These are phyloP conservation scores for Leccinum variicolor DNA, from an alignment of 768 basidiomycete genomes.

Conservation along the genomic window DNA sequence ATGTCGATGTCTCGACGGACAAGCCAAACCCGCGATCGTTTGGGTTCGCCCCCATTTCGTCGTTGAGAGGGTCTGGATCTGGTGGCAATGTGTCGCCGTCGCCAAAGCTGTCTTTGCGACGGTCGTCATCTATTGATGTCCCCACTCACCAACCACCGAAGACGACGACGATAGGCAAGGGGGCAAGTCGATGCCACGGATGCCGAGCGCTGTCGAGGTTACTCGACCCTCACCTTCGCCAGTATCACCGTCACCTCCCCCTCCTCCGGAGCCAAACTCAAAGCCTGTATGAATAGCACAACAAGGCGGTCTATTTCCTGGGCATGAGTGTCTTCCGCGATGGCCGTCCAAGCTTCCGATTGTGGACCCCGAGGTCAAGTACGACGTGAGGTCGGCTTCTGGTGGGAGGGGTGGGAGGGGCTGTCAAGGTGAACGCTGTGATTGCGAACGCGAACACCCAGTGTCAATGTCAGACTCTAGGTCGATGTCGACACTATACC, in stretches of 20 bases:
- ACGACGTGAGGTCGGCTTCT: conserved; percentile 72
- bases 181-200: conserved; percentile 2
- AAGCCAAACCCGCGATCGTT: conserved; percentile 71
- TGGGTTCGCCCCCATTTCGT: conserved; percentile 66
- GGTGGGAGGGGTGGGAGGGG: conserved; percentile 78
- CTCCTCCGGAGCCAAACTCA: conserved; percentile 7
- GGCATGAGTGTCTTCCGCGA: too few species aligned
- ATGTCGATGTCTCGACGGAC: conserved; percentile 2
- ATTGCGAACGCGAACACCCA: neutral
- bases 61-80: conserved; percentile 35
- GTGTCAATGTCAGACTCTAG: neutral
- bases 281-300: neutral
- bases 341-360: too few species aligned
- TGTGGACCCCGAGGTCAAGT: conserved; percentile 54
- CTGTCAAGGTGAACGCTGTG: conserved; percentile 38
- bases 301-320: conserved; percentile 17
- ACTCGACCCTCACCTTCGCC: neutral
- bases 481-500: too few species aligned
- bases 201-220: conserved; percentile 12
- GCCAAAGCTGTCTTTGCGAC: conserved; percentile 11
- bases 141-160: neutral
- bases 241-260: neutral
- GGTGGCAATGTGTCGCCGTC: conserved; percentile 3
- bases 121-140: conserved; percentile 21
- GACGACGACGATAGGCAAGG: neutral